Evolutionary conservation across 2,329 filamentous ascomycete genomes (phyloP).

Genomic region (Diaporthe humulicola): DNA sequence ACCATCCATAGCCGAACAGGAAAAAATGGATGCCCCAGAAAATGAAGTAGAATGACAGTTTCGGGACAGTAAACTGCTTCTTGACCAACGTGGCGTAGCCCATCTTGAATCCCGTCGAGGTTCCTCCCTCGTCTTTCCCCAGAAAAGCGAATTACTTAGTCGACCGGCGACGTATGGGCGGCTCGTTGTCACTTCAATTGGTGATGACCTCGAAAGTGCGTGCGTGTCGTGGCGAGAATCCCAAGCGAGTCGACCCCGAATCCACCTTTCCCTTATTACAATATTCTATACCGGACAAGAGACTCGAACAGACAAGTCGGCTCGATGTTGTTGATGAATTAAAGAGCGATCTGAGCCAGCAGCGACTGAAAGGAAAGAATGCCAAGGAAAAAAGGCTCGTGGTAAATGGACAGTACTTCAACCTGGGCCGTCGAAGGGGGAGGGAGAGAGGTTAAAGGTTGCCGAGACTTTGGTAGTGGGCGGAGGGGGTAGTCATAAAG

Average conservation of each 20-base stretch:
- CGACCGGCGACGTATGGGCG: constrained; percentile 66
- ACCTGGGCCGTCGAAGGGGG: constrained; percentile 53
- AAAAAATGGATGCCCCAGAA: constrained; percentile 85
- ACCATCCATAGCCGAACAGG: constrained; percentile 91
- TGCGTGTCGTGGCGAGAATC: constrained; percentile 34
- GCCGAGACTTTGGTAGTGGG: constrained; percentile 38
- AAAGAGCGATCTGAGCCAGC: constrained; percentile 73
- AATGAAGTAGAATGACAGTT: constrained; percentile 82
- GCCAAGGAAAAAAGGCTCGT: constrained; percentile 52
- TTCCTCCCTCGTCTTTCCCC: constrained; percentile 46
- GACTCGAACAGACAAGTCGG: constrained; percentile 47
- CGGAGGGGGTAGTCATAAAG: constrained; percentile 58
- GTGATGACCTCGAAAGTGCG: constrained; percentile 38
- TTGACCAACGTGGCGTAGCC: constrained; percentile 57
- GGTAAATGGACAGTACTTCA: constrained; percentile 57
- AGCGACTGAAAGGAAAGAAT: constrained; percentile 61
- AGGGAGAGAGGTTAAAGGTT: constrained; percentile 46
- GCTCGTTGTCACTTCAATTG: constrained; percentile 40
- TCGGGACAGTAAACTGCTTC: constrained; percentile 77
- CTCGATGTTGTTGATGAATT: constrained; percentile 46
- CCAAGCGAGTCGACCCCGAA: constrained; percentile 18
- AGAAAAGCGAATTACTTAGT: constrained; percentile 56
- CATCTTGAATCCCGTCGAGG: constrained; percentile 53
- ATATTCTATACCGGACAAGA: constrained; percentile 39
- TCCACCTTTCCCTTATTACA: constrained; percentile 45